Evolutionary conservation across 345 rosid species (phyloP).

Genomic region (Microthlaspi erraticum): DNA sequence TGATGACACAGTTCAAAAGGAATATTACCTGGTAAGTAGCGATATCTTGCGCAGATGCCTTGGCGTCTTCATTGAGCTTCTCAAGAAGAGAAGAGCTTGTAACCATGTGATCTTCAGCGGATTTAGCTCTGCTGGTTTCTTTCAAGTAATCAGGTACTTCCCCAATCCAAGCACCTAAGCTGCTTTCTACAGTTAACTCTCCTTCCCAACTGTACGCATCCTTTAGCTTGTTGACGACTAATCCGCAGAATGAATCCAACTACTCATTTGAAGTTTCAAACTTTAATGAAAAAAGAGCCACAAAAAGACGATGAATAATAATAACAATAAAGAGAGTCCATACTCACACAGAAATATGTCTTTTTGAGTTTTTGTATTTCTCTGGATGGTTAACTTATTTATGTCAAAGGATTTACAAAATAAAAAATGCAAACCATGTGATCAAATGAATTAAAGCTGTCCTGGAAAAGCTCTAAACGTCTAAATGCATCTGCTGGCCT

Average conservation of each 20-base stretch:
- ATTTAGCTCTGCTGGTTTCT: conserved; percentile 44
- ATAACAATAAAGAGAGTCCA: neutral
- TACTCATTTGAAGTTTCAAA: conserved; percentile 40
- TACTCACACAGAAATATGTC: neutral
- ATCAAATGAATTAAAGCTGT: conserved; percentile 15
- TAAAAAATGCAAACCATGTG: neutral
- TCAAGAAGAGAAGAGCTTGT: conserved; percentile 46
- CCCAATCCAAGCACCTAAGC: conserved; percentile 69
- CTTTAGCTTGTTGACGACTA: conserved; percentile 61
- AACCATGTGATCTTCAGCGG: conserved; percentile 42
- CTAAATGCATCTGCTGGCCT: neutral
- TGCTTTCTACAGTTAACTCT: conserved; percentile 50
- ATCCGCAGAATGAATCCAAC: conserved; percentile 60
- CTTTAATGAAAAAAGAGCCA: neutral
- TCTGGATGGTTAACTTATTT: neutral
- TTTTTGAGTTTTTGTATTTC: neutral
- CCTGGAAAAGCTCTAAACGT: conserved; percentile 1
- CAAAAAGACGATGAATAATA: neutral
- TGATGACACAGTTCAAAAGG: neutral
- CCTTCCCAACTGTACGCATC: conserved; percentile 66
- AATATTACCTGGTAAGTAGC: conserved; percentile 78
- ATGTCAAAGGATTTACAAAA: neutral
- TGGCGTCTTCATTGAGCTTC: conserved; percentile 51
- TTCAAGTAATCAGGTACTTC: conserved; percentile 67
- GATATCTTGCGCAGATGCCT: conserved; percentile 62